phyloP scores from a whole-genome alignment of 305 asterid species.

The Fraxinus sp. region DNA sequence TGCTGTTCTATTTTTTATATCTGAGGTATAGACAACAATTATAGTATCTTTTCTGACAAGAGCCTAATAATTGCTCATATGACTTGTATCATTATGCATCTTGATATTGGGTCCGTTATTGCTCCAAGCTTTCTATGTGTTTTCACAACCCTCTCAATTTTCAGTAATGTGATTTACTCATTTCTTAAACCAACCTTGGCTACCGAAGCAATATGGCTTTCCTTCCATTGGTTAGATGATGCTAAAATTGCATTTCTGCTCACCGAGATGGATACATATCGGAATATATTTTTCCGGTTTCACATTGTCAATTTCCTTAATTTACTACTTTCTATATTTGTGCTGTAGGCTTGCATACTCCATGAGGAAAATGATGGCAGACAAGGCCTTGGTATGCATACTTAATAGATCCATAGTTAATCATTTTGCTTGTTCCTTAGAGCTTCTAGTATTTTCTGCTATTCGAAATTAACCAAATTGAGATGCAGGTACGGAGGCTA shows the following conservation, averaged over 20 bases:
- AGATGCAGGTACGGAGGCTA: conserved; percentile 84
- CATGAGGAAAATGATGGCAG: conserved; percentile 98
- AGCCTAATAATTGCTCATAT: background rate
- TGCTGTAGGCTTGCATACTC: conserved; percentile 91
- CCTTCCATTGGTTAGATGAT: conserved; percentile 3
- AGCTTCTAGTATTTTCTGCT: background rate
- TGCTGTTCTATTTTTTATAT: background rate
- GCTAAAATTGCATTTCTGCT: conserved; percentile 15
- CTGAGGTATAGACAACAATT: conserved; percentile 5
- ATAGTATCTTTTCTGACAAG: conserved; percentile 4
- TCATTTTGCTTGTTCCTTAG: background rate
- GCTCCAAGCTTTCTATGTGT: background rate
- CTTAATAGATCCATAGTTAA: conserved; percentile 9
- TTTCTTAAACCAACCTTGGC: background rate
- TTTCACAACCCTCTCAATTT: background rate
- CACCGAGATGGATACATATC: background rate
- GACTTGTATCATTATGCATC: background rate
- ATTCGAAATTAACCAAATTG: conserved; percentile 12
- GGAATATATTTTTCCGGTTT: background rate
- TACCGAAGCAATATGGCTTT: background rate
- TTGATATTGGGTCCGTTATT: conserved; percentile 11
- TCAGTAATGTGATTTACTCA: background rate
- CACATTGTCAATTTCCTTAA: conserved; percentile 14
- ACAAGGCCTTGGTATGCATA: conserved; percentile 84
- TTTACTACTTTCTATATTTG: background rate